Conservation (phyloP, 1,284 basidiomycete species). For the Sporisorium exsertum region DNA sequence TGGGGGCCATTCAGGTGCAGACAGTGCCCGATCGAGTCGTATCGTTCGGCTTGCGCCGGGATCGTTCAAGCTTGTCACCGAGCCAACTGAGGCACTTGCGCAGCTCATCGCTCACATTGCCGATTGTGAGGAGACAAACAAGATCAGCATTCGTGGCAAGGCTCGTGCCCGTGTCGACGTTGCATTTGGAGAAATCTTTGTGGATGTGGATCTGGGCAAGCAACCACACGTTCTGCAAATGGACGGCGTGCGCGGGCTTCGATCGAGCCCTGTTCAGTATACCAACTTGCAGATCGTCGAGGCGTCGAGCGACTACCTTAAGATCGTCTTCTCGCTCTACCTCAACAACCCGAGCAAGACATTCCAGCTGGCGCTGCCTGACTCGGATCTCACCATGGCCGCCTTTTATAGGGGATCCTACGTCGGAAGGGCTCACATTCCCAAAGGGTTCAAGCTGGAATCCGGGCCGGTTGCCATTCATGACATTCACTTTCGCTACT, state of each 20-base stretch:
- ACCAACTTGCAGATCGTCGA: slow-evolving; percentile 53
- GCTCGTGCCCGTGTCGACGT: slow-evolving; percentile 45
- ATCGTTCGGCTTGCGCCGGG: slow-evolving; percentile 27
- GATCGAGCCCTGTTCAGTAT: slow-evolving; percentile 55
- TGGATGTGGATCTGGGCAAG: slow-evolving; percentile 47
- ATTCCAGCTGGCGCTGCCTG: slow-evolving; percentile 40
- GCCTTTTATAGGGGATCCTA: slow-evolving; percentile 51
- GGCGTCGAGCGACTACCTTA: slow-evolving; percentile 45
- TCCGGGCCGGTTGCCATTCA: slow-evolving; percentile 48
- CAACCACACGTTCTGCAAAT: slow-evolving; percentile 31
- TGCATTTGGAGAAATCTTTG: slow-evolving; percentile 45
- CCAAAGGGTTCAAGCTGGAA: slow-evolving; percentile 37
- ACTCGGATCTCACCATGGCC: slow-evolving; percentile 53
- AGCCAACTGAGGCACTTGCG: slow-evolving; percentile 25
- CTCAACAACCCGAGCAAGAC: slow-evolving; percentile 57
- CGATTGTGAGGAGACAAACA: slow-evolving; percentile 48
- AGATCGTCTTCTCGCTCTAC: slow-evolving; percentile 51
- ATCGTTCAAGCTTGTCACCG: slow-evolving; percentile 31
- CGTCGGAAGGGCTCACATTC: slow-evolving; percentile 50
- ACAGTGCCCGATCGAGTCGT: slow-evolving; percentile 3
- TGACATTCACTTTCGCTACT: slow-evolving; percentile 56
- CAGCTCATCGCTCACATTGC: slow-evolving; percentile 53
- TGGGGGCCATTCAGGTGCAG: neutral
- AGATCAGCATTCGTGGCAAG: slow-evolving; percentile 50
- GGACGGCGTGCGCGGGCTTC: slow-evolving; percentile 38